These are phyloP conservation scores for Dryas integrifolia DNA, from an alignment of 331 rosid genomes.

Conservation along the genomic window DNA sequence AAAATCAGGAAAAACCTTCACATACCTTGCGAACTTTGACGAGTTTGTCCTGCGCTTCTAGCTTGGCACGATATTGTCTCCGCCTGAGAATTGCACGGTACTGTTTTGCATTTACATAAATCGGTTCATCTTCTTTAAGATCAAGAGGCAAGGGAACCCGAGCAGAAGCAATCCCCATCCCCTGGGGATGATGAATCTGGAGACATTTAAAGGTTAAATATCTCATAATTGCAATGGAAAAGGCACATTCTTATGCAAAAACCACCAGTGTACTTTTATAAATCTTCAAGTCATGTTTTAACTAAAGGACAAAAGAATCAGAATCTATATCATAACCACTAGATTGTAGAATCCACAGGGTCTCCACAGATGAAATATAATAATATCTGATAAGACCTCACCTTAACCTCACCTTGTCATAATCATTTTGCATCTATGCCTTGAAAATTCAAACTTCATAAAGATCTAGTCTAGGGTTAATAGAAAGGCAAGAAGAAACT, in stretches of 20 bases:
- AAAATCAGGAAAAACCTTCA: background rate
- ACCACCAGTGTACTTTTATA: slow-evolving; percentile 16
- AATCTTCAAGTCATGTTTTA: slow-evolving; percentile 19
- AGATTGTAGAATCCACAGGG: slow-evolving; percentile 17
- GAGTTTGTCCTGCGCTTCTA: slow-evolving; percentile 87
- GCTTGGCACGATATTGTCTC: slow-evolving; percentile 87
- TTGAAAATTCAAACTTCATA: background rate
- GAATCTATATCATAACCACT: slow-evolving; percentile 22
- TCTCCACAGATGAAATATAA: slow-evolving; percentile 13
- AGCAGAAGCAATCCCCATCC: slow-evolving; percentile 54
- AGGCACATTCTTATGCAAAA: slow-evolving; percentile 15
- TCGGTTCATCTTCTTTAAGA: slow-evolving; percentile 74
- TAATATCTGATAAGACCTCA: slow-evolving; percentile 15
- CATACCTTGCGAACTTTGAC: slow-evolving; percentile 70
- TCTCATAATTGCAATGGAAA: slow-evolving; percentile 16
- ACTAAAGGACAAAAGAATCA: slow-evolving; percentile 22
- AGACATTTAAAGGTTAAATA: slow-evolving; percentile 19
- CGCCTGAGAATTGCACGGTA: slow-evolving; percentile 85
- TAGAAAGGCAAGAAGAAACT: slow-evolving; percentile 22
- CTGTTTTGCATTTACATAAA: slow-evolving; percentile 87
- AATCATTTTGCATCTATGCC: slow-evolving; percentile 18
- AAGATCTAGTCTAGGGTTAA: slow-evolving; percentile 7
- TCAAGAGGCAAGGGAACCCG: slow-evolving; percentile 81
- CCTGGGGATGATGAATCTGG: slow-evolving; percentile 45
- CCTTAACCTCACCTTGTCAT: slow-evolving; percentile 5